Percentiles rank a stretch among this genome's conserved stretches.
Evolutionary conservation across 2,329 filamentous ascomycete genomes (phyloP).

Genomic region (Aspergillus ochraceus): DNA sequence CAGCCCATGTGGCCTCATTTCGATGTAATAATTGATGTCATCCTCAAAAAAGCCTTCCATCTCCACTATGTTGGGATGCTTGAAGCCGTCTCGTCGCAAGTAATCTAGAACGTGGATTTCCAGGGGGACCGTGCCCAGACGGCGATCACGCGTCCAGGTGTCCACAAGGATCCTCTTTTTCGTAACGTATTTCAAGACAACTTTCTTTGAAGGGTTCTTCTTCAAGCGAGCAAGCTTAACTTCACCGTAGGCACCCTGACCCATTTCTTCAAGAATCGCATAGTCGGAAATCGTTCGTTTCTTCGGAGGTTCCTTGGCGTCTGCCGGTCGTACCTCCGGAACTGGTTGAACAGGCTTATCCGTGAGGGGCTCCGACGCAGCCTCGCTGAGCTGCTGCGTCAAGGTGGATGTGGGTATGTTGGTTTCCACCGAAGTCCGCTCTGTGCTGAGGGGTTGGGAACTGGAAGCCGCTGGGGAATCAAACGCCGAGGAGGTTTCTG

Average conservation of each 20-base stretch:
- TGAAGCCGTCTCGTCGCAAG: slow-evolving; percentile 69
- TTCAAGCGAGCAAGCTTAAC: slow-evolving; percentile 92
- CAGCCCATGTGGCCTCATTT: slow-evolving; percentile 89
- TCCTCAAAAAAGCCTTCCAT: slow-evolving; percentile 69
- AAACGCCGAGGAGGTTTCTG: slow-evolving; percentile 70
- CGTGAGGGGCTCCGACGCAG: slow-evolving; percentile 47
- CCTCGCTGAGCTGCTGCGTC: slow-evolving; percentile 53
- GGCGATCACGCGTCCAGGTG: slow-evolving; percentile 94
- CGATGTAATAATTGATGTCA: slow-evolving; percentile 88
- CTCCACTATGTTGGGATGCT: slow-evolving; percentile 66
- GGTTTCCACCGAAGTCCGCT: slow-evolving; percentile 30
- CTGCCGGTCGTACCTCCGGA: slow-evolving; percentile 26
- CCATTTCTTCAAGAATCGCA: slow-evolving; percentile 94
- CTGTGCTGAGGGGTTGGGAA: slow-evolving; percentile 22
- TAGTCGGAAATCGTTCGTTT: slow-evolving; percentile 93
- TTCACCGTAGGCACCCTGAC: slow-evolving; percentile 94
- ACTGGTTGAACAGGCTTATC: slow-evolving; percentile 42
- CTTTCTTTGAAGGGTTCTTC: slow-evolving; percentile 71
- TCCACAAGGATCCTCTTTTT: slow-evolving; percentile 96
- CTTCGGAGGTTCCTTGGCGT: slow-evolving; percentile 36
- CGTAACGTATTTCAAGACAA: slow-evolving; percentile 96
- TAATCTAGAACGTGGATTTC: slow-evolving; percentile 98
- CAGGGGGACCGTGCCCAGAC: slow-evolving; percentile 88
- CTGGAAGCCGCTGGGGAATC: slow-evolving; percentile 51
- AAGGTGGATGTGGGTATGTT: slow-evolving; percentile 48